phyloP scores from a whole-genome alignment of 2,329 filamentous ascomycete species.

The Monilinia polystroma region DNA sequence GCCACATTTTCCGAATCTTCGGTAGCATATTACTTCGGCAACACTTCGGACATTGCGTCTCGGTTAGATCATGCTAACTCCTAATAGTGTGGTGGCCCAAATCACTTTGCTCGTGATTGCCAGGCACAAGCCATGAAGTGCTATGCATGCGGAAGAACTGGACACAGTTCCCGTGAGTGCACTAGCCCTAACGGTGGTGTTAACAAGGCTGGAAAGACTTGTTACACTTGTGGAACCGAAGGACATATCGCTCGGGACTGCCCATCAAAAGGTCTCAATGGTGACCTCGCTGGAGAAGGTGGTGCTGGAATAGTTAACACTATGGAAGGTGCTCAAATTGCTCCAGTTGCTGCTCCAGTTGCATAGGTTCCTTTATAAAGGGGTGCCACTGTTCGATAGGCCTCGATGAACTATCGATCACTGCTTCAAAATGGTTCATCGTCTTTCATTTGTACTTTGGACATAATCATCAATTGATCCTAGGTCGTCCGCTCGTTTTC shows the following conservation, averaged over 20 bases:
- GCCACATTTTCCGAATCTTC: neutral
- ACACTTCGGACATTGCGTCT: neutral
- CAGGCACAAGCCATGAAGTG: conserved; percentile 69
- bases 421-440: conserved; percentile 33
- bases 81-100: conserved; percentile 67
- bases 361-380: conserved; percentile 32
- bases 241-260: conserved; percentile 85
- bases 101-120: conserved; percentile 97
- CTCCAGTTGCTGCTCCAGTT: conserved; percentile 43
- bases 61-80: conserved; percentile 5
- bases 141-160: conserved; percentile 73
- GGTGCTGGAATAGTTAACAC: conserved; percentile 39
- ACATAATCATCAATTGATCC: conserved; percentile 35
- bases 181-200: conserved; percentile 75
- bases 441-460: conserved; percentile 37
- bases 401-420: conserved; percentile 40
- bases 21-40: conserved; percentile 3
- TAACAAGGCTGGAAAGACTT: conserved; percentile 96
- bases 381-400: conserved; percentile 37
- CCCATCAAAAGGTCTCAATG: conserved; percentile 64
- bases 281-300: conserved; percentile 45
- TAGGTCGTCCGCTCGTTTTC: conserved; percentile 36
- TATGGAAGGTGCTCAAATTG: conserved; percentile 40
- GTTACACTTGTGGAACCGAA: conserved; percentile 94
- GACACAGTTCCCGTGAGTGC: conserved; percentile 46